Evolutionary conservation across 2,329 filamentous ascomycete genomes (phyloP), one percentile per base, ranked within the genome.

Genomic region (Emericellopsis atlantica): DNA sequence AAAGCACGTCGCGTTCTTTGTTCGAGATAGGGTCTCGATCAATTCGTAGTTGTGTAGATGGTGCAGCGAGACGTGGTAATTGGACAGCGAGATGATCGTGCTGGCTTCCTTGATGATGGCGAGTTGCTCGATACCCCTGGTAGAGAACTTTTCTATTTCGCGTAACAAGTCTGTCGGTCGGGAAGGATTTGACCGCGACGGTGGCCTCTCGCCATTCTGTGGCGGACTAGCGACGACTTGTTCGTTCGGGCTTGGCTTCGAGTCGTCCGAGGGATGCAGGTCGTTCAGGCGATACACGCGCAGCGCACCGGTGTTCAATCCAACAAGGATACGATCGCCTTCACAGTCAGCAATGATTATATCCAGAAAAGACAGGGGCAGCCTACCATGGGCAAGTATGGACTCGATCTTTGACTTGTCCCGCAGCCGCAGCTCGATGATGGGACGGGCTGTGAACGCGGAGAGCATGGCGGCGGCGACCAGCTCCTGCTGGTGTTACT

Each of bases 351-450:
- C 33, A 40, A 23, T 42, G 37, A 29, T 32, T 2, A 34, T 18
- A n/a, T 22, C 26, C 16, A 8, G 14, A n/a, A 31, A 23, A 39
- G 36, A 32, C 36, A 41, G 36, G 37, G 18, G 18, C 18, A 42
- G 46, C 62, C 43, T 71, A 86, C 84, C 88, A 64, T 95, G 86
- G 46, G 90, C 86, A 37, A 96, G 74, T 50, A 98, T 86, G 39
- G 86, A 92, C 66, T 98, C 92, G 64, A 98, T 95, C 70, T 84
- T 92, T 49, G 86, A 93, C 70, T 93, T 95, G 76, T 96, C 90
- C 62, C 86, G 82, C 62, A 81, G 80, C 67, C 84, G 89, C 55
- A 98, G 83, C 84, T 98, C 92, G 72, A 96, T 84, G 60, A 98
- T 90, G 48, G 89, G 85, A 57, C 86, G 84, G 68, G 92, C 89